These are phyloP conservation scores for Xylariaceae sp. DNA, from an alignment of 2,329 filamentous ascomycete genomes.

Conservation along the genomic window DNA sequence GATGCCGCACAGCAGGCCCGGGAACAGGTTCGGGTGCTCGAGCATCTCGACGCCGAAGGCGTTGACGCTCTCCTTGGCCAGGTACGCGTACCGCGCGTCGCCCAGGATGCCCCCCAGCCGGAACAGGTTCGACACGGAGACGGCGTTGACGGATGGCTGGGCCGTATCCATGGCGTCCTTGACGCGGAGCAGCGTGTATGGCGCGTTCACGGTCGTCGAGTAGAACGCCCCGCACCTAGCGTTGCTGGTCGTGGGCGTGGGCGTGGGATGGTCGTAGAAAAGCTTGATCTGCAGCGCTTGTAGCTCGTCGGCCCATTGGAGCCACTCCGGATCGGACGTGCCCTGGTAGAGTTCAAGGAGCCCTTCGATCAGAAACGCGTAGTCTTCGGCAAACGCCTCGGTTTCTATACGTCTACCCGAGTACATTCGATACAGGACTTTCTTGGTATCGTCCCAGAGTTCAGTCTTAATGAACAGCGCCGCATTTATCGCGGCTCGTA, in stretches of 20 bases:
- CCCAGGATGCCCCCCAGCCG: conserved; percentile 72
- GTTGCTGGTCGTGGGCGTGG: conserved; percentile 37
- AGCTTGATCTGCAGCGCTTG: conserved; percentile 74
- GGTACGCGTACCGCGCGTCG: conserved; percentile 63
- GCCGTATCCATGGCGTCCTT: conserved; percentile 96
- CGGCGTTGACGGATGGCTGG: conserved; percentile 86
- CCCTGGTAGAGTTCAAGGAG: conserved; percentile 83
- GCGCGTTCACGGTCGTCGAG: conserved; percentile 63
- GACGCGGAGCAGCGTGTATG: conserved; percentile 78
- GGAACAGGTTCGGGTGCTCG: conserved; percentile 91
- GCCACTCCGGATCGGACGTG: conserved; percentile 73
- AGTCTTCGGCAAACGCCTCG: conserved; percentile 87
- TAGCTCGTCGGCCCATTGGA: conserved; percentile 79
- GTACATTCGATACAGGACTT: conserved; percentile 74
- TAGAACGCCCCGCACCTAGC: conserved; percentile 68
- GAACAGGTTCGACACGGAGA: conserved; percentile 86
- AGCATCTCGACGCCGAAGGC: conserved; percentile 91
- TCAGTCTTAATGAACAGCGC: conserved; percentile 72
- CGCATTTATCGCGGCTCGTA: conserved; percentile 67
- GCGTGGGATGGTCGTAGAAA: conserved; percentile 70
- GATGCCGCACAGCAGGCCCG: conserved; percentile 74
- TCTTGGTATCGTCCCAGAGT: conserved; percentile 68
- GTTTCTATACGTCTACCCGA: conserved; percentile 66
- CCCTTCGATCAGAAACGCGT: conserved; percentile 84
- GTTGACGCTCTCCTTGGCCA: conserved; percentile 73